phyloP scores from a whole-genome alignment of 306 rosid genomes.

The Vigna trinervia region DNA sequence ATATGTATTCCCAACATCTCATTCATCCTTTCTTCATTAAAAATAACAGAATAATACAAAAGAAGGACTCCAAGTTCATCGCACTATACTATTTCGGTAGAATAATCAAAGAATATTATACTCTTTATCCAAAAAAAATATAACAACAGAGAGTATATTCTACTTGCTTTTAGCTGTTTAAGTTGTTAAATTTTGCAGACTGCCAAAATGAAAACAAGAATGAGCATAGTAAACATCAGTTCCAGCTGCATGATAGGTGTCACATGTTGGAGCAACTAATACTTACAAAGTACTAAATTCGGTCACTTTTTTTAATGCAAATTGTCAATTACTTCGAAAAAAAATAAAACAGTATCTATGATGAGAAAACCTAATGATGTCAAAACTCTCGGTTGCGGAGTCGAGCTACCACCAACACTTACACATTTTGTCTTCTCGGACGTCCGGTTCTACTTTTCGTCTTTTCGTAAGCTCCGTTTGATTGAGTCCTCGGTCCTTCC shows the following conservation, averaged over 20 bases:
- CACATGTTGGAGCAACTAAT: not conserved
- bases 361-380: not conserved
- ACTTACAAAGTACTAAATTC: not conserved
- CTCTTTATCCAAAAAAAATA: not conserved
- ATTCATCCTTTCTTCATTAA: not conserved
- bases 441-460: no score
- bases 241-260: not conserved
- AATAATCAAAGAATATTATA: not conserved
- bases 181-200: not conserved
- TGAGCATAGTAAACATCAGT: conserved; percentile 29
- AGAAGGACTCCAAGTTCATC: not conserved
- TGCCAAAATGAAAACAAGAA: not conserved
- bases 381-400: no score
- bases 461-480: no score
- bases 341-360: not conserved
- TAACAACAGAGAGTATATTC: not conserved
- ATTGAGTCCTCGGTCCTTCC: no score
- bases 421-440: no score
- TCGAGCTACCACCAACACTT: no score
- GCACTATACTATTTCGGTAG: not conserved
- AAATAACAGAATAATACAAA: not conserved
- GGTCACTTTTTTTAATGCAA: not conserved
- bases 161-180: not conserved
- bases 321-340: not conserved
- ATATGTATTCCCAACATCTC: not conserved